Conservation (phyloP, 495 filamentous ascomycete species). For the Penicillium macrosclerotiorum region DNA sequence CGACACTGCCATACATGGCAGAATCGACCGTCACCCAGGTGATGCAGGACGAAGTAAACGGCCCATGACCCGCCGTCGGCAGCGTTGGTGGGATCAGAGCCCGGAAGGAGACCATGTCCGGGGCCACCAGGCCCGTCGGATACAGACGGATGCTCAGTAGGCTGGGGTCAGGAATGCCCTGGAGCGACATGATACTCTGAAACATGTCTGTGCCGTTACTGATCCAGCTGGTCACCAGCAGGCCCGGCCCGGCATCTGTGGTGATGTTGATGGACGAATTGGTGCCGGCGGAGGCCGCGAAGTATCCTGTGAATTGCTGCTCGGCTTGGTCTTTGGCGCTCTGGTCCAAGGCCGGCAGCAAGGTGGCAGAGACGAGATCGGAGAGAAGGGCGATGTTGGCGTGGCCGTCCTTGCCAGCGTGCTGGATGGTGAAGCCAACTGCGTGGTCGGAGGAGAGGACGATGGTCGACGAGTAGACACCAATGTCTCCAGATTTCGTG, state of each 20-base stretch:
- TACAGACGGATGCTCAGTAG: conserved; percentile 42
- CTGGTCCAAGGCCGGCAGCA: conserved; percentile 46
- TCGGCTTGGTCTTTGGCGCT: conserved; percentile 42
- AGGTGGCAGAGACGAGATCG: conserved; percentile 30
- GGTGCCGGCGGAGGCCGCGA: conserved; percentile 11
- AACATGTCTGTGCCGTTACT: conserved; percentile 42
- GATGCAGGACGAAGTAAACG: conserved; percentile 19
- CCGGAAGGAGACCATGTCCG: conserved; percentile 40
- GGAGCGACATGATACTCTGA: conserved; percentile 18
- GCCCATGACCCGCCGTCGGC: conserved; percentile 13
- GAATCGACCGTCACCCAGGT: conserved; percentile 30
- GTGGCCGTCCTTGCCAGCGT: conserved; percentile 33
- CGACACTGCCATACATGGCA: conserved; percentile 29
- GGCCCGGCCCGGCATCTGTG: conserved; percentile 41
- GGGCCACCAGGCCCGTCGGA: conserved; percentile 35
- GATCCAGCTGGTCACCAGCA: conserved; percentile 38
- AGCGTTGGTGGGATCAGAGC: conserved; percentile 37
- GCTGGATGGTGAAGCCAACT: conserved; percentile 50
- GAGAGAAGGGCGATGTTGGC: conserved; percentile 10
- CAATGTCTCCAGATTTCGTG: conserved; percentile 53
- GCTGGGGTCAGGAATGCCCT: neutral
- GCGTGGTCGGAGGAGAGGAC: conserved; percentile 52
- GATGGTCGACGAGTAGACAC: conserved; percentile 43
- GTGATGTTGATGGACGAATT: conserved; percentile 45
- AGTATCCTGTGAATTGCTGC: conserved; percentile 37